phyloP scores from a whole-genome alignment of 257 asterid species.

The Thymus quinquecostatus region DNA sequence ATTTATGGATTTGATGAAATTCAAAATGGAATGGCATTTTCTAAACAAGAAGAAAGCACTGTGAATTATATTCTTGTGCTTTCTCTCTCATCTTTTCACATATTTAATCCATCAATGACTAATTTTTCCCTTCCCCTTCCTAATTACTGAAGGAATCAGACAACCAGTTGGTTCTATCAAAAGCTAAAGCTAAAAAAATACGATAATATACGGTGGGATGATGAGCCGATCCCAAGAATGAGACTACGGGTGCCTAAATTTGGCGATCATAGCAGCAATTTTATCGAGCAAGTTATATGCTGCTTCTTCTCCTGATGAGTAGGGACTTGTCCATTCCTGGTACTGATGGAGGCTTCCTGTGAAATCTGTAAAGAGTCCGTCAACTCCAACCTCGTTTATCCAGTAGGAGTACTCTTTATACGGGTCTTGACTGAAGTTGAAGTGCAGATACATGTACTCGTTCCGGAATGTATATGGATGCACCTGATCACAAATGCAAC shows the following conservation, averaged over 20 bases:
- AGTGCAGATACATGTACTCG: constrained; percentile 75
- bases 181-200: not conserved
- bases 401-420: constrained; percentile 79
- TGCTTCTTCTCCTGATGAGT: constrained; percentile 49
- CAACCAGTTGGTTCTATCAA: not conserved
- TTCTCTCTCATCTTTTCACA: not conserved
- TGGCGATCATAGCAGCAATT: constrained; percentile 61
- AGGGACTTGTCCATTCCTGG: constrained; percentile 79
- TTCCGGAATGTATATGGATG: constrained; percentile 91
- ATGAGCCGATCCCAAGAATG: constrained; percentile 14
- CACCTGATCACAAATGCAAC: constrained; percentile 53
- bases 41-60: not conserved
- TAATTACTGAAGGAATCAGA: not conserved
- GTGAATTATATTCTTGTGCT: not conserved
- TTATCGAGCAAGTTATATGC: constrained; percentile 58
- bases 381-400: constrained; percentile 77
- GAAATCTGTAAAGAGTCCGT: constrained; percentile 93
- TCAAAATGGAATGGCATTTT: not conserved
- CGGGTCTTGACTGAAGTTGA: constrained; percentile 92
- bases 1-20: not conserved
- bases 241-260: constrained; percentile 43
- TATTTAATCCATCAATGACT: not conserved
- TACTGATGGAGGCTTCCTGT: constrained; percentile 86
- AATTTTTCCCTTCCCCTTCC: not conserved
- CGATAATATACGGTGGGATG: constrained; percentile 2